Evolutionary conservation across 352 stramenopile species (phyloP).

Genomic region (Phytopythium aichiense): DNA sequence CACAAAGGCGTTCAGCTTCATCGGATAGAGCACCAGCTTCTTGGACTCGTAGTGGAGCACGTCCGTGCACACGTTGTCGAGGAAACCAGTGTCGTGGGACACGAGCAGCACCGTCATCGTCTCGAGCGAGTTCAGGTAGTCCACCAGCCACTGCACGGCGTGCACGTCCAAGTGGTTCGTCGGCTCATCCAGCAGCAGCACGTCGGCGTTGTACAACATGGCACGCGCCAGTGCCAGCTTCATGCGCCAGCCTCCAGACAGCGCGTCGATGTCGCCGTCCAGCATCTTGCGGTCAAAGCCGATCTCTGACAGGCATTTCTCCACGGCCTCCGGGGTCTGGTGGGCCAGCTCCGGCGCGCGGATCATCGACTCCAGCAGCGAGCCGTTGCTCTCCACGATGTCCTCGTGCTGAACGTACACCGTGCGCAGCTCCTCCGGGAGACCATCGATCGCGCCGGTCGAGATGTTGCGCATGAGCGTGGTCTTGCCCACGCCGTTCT

Average conservation of each 20-base stretch:
- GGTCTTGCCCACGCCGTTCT: slow-evolving; percentile 97
- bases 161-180: slow-evolving; percentile 94
- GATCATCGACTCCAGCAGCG: slow-evolving; percentile 59
- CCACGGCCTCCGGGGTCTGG: slow-evolving; percentile 69
- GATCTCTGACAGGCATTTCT: slow-evolving; percentile 81
- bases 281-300: slow-evolving; percentile 94
- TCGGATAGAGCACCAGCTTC: slow-evolving; percentile 93
- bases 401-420: slow-evolving; percentile 97
- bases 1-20: slow-evolving; percentile 88
- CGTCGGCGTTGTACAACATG: slow-evolving; percentile 95
- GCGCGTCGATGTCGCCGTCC: slow-evolving; percentile 89
- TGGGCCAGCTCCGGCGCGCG: slow-evolving; percentile 70
- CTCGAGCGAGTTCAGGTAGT: slow-evolving; percentile 94
- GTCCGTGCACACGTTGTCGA: slow-evolving; percentile 97
- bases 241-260: slow-evolving; percentile 97
- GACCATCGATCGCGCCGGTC: slow-evolving; percentile 86
- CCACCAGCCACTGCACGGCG: slow-evolving; percentile 96
- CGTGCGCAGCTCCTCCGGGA: slow-evolving; percentile 90
- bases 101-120: slow-evolving; percentile 96
- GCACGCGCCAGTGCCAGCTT: slow-evolving; percentile 94
- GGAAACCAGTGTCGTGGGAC: slow-evolving; percentile 95
- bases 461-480: slow-evolving; percentile 93
- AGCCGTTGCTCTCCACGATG: slow-evolving; percentile 88
- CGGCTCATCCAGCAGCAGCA: slow-evolving; percentile 92
- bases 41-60: slow-evolving; percentile 96